These are phyloP conservation scores for Lipomyces starkeyi DNA, from an alignment of 805 yeast species.

Conservation along the genomic window DNA sequence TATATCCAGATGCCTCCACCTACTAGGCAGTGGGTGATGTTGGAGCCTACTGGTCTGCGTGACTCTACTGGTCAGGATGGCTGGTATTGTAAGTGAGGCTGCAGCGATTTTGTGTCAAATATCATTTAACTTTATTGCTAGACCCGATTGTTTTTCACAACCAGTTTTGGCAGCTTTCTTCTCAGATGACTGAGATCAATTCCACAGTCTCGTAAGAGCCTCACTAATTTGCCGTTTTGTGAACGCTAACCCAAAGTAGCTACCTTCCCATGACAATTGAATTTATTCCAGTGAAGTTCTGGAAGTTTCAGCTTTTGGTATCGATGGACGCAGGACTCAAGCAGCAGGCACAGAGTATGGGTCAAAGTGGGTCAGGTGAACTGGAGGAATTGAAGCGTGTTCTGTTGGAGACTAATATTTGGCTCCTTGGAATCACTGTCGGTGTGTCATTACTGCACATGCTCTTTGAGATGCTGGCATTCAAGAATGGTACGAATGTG, in stretches of 20 bases:
- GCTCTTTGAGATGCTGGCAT: conserved; percentile 51
- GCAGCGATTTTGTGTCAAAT: neutral
- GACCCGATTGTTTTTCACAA: conserved; percentile 49
- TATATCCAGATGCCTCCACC: conserved; percentile 42
- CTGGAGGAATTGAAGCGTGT: conserved; percentile 49
- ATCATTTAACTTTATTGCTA: neutral
- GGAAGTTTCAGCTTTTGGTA: conserved; percentile 46
- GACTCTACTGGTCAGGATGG: conserved; percentile 45
- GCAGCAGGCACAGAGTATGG: conserved; percentile 42
- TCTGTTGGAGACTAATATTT: conserved; percentile 50
- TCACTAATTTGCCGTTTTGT: neutral
- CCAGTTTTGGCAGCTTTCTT: conserved; percentile 50
- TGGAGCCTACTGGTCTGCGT: conserved; percentile 42
- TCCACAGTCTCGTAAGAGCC: conserved; percentile 33
- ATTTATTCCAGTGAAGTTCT: conserved; percentile 42
- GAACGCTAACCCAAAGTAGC: neutral
- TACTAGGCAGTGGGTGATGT: conserved; percentile 39
- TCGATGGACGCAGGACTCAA: conserved; percentile 45
- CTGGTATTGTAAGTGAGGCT: conserved; percentile 43
- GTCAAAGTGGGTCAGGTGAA: conserved; percentile 46
- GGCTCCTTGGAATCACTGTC: conserved; percentile 46
- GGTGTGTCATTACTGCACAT: conserved; percentile 48
- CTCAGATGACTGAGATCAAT: conserved; percentile 48
- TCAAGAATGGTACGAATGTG: conserved; percentile 43
- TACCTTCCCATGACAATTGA: conserved; percentile 44